Evolutionary conservation across 148 eudicot genomes (phyloP), one percentile per base, ranked within the genome.

Genomic region (Polygonum maritimum): DNA sequence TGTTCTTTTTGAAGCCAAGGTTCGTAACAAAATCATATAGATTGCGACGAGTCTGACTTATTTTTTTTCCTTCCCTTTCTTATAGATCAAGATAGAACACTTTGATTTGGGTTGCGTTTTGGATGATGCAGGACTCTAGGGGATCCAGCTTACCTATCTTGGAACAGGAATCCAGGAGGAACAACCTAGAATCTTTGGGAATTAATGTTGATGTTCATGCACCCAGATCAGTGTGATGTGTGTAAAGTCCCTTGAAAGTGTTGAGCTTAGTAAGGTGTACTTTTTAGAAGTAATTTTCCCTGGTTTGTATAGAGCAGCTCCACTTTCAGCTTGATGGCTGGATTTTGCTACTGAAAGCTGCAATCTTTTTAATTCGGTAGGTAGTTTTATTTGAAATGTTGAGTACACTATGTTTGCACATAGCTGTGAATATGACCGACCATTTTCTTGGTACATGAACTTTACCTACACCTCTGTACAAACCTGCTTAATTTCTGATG

Each of bases 111-210:
- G 52, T 45, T 72, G 52, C 44, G 36, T 72, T 19, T 19, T 72
- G 75, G 7, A 44, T 45, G 13, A 67, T 85, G 89, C 87, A 94
- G 97, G 91, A 81, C 86, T 48, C 78, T 83, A 49, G 98, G 89
- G 51, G 91, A 93, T 85, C 94, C 94, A n/a, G 57, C 92, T 41
- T 93, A 84, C 79, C 80, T 93, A 78, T 86, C 94, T 35, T 93
- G 96, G 91, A 89, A 89, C 81, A 81, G 73, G 82, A 81, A 78
- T 81, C 85, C 90, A 71, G 75, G 86, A 47, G 89, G 83, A 77
- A 70, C 2, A 77, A 70, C 2, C 5, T 60, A 60, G 39, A 13
- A 11, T 26, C 69, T 60, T 9, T 26, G 15, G 15, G 69, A 67
- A 35, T 33, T 36, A 67, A 10, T 19, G 3, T 38, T 67, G 44